These are phyloP conservation scores for Diaporthe humulicola DNA, from an alignment of 2,329 filamentous ascomycete genomes.

Conservation along the genomic window DNA sequence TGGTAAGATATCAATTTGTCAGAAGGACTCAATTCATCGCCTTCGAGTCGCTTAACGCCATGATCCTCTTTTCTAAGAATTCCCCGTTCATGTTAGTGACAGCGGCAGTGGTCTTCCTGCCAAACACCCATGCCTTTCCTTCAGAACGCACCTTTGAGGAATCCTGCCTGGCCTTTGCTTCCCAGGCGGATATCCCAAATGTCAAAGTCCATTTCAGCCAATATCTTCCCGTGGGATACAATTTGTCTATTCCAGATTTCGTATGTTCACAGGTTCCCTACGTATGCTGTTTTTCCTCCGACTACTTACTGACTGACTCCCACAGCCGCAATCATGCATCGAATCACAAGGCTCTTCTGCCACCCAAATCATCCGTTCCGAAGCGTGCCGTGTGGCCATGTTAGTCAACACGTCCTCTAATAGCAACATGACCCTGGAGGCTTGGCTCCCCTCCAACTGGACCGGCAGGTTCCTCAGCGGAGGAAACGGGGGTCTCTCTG, in stretches of 20 bases:
- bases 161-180: background rate
- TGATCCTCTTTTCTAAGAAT: background rate
- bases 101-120: background rate
- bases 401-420: conserved; percentile 48
- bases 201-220: background rate
- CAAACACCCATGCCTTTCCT: background rate
- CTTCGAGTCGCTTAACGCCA: background rate
- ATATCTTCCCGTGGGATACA: background rate
- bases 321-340: conserved; percentile 8
- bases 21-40: too few species aligned
- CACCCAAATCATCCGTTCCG: background rate
- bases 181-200: background rate
- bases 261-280: background rate
- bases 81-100: background rate
- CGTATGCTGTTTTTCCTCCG: background rate
- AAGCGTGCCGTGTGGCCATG: conserved; percentile 46
- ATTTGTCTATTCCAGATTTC: background rate
- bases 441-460: conserved; percentile 62
- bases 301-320: background rate
- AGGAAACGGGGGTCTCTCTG: conserved; percentile 62
- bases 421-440: conserved; percentile 60
- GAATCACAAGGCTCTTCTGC: background rate
- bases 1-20: background rate
- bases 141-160: background rate
- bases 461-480: conserved; percentile 59